A percentile compares a stretch with the other conserved stretches of the same genome.
Conservation (phyloP, 345 rosid species). For the Alliaria petiolata region DNA sequence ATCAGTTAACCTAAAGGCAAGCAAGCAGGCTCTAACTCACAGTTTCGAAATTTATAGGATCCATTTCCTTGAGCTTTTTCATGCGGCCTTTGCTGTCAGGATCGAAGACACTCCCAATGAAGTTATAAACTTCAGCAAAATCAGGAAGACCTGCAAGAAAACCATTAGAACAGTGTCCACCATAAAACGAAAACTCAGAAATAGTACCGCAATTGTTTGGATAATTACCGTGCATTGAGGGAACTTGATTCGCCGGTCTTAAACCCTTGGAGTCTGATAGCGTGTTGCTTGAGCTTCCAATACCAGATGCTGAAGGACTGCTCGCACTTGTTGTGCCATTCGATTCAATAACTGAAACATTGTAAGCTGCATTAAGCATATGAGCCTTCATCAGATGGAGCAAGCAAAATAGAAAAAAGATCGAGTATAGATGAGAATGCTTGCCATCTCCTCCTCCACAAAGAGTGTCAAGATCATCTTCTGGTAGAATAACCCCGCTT, state of each 20-base stretch:
- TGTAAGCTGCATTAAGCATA: neutral
- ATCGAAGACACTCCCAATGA: slow-evolving; percentile 86
- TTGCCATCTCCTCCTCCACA: slow-evolving; percentile 29
- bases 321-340: slow-evolving; percentile 42
- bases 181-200: neutral
- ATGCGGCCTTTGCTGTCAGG: slow-evolving; percentile 61
- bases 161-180: slow-evolving; percentile 8
- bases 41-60: slow-evolving; percentile 87
- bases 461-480: slow-evolving; percentile 17
- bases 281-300: slow-evolving; percentile 37
- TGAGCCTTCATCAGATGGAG: neutral
- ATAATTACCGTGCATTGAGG: slow-evolving; percentile 26
- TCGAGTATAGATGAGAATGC: neutral
- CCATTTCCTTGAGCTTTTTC: slow-evolving; percentile 87
- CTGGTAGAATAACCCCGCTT: slow-evolving; percentile 19
- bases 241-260: slow-evolving; percentile 20
- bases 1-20: neutral
- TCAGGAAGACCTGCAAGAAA: slow-evolving; percentile 73
- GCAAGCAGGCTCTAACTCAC: slow-evolving; percentile 45
- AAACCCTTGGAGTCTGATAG: slow-evolving; percentile 8
- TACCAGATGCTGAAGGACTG: slow-evolving; percentile 41
- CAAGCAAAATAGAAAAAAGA: neutral
- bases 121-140: slow-evolving; percentile 77
- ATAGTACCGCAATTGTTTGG: neutral
- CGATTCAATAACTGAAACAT: slow-evolving; percentile 27